A percentile compares a stretch with the other conserved stretches of the same genome.
These are phyloP conservation scores for Lactarius sanguifluus DNA, from an alignment of 768 basidiomycete species.

Conservation along the genomic window DNA sequence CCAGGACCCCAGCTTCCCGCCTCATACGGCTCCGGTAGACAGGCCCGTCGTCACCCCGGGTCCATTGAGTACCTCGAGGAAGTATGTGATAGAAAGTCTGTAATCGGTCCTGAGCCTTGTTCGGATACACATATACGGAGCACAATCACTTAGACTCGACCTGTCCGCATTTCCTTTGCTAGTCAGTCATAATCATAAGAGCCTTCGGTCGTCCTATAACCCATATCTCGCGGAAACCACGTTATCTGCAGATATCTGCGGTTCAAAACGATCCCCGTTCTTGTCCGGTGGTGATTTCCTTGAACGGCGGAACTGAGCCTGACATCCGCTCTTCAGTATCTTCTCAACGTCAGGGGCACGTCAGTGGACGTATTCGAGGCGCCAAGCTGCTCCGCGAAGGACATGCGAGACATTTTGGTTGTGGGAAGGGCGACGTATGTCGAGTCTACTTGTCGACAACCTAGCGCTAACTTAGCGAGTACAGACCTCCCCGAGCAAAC, in stretches of 20 bases:
- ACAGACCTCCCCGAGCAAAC: no score
- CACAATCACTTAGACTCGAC: not conserved
- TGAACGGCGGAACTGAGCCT: no score
- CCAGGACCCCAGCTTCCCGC: conserved; percentile 48
- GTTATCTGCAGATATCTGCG: not conserved
- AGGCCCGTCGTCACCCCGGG: conserved; percentile 58
- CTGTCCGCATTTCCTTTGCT: not conserved
- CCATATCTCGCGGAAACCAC: not conserved
- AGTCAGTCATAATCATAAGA: not conserved
- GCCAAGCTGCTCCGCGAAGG: conserved; percentile 13
- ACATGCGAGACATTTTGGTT: not conserved
- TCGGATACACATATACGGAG: not conserved
- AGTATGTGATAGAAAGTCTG: conserved; percentile 60
- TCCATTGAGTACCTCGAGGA: conserved; percentile 49
- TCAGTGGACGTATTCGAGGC: conserved; percentile 1
- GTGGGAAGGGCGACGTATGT: conserved; percentile 20
- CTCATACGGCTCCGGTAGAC: conserved; percentile 63
- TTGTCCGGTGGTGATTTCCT: no score
- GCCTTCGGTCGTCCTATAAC: not conserved
- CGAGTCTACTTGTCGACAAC: conserved; percentile 11
- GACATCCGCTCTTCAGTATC: not conserved
- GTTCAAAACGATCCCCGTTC: not conserved
- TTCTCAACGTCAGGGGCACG: conserved; percentile 6
- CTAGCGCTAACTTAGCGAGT: no score
- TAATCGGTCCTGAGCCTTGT: conserved; percentile 43